Conservation (phyloP, 148 eudicot genomes). For the Cornus kousa region DNA sequence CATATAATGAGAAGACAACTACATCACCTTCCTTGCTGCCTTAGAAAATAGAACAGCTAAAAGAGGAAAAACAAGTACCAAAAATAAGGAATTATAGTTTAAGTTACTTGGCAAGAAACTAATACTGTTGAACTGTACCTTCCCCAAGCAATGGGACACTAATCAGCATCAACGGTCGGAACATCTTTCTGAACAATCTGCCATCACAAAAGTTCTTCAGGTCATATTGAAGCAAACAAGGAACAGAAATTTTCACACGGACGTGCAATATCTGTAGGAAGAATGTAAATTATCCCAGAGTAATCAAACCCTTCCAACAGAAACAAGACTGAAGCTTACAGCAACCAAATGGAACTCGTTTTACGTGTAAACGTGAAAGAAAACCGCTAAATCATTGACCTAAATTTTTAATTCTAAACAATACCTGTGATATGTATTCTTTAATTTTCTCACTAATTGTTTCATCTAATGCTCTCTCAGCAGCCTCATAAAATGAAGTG, state of each 20-base stretch:
- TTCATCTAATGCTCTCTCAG: slow-evolving; percentile 85
- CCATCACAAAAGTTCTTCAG: slow-evolving; percentile 12
- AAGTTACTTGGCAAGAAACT: background rate
- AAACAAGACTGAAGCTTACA: no score
- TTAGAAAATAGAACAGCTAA: no score
- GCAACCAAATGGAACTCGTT: background rate
- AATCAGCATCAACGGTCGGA: slow-evolving; percentile 37
- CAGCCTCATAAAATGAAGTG: slow-evolving; percentile 70
- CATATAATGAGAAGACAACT: no score
- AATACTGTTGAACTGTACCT: background rate
- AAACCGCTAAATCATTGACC: background rate
- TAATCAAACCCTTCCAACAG: background rate
- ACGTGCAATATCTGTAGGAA: background rate
- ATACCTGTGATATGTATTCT: slow-evolving; percentile 56
- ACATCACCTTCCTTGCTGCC: no score
- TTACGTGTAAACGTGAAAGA: background rate
- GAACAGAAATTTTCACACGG: background rate
- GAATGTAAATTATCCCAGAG: background rate
- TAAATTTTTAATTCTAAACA: no score
- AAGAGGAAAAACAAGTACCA: no score
- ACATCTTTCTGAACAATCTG: slow-evolving; percentile 64
- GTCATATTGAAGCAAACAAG: background rate
- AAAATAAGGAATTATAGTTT: background rate
- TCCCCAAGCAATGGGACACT: slow-evolving; percentile 5
- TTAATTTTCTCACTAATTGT: slow-evolving; percentile 58